Percentiles rank a stretch among this genome's conserved stretches.
Conservation (phyloP, 202 grass and related monocot species). For the Panicum hallii region DNA sequence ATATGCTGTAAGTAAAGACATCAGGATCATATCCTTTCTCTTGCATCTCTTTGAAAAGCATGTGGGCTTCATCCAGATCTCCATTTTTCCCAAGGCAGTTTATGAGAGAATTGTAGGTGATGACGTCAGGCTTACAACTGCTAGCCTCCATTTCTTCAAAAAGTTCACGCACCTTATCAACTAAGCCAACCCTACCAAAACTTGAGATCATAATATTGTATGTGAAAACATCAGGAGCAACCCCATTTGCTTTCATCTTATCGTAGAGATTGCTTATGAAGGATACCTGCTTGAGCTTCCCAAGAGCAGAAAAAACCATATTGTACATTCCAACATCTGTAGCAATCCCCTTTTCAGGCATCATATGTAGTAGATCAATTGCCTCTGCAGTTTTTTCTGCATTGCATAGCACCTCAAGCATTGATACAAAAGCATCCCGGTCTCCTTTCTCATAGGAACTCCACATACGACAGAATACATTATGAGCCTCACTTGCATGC, state of each 20-base stretch:
- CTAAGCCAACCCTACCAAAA: conserved; percentile 84
- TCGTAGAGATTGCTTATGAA: conserved; percentile 71
- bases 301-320: conserved; percentile 86
- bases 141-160: conserved; percentile 85
- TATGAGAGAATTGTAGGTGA: conserved; percentile 97
- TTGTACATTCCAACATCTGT: conserved; percentile 86
- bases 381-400: conserved; percentile 85
- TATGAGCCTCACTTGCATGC: conserved; percentile 83
- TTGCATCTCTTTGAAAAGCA: conserved; percentile 96
- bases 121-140: conserved; percentile 78
- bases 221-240: conserved; percentile 86
- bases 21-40: conserved; percentile 92
- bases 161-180: conserved; percentile 72
- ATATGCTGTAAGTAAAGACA: conserved; percentile 90
- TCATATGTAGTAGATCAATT: conserved; percentile 78
- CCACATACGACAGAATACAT: conserved; percentile 90
- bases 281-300: conserved; percentile 82
- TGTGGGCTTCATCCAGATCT: conserved; percentile 82
- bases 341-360: conserved; percentile 83
- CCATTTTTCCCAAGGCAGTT: conserved; percentile 95
- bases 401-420: conserved; percentile 88
- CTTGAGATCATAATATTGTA: conserved; percentile 98
- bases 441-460: conserved; percentile 74
- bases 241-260: conserved; percentile 76
- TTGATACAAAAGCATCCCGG: conserved; percentile 75